A percentile compares a stretch with the other conserved stretches of the same genome.
These are phyloP conservation scores for Aspergillus brunneoviolaceus DNA, from an alignment of 2,329 filamentous ascomycete genomes.

Conservation along the genomic window DNA sequence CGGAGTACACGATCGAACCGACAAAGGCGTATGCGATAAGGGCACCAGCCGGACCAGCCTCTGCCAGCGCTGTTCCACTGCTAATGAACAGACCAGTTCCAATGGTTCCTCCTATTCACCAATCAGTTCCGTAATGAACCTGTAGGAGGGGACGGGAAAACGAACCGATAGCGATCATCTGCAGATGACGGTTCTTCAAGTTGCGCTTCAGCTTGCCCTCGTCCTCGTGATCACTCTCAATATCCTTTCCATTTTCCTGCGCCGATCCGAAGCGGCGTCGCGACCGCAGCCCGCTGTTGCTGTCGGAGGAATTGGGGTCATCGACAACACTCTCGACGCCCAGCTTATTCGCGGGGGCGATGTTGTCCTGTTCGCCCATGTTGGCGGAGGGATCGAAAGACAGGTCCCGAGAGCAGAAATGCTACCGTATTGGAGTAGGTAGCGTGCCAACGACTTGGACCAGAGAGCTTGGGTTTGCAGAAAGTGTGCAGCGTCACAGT, in stretches of 20 bases:
- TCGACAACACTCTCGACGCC: neutral
- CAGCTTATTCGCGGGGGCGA: neutral
- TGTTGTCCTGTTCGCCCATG: neutral
- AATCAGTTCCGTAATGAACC: neutral
- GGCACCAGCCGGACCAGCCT: conserved; percentile 63
- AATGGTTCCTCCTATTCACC: conserved; percentile 57
- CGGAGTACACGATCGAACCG: conserved; percentile 69
- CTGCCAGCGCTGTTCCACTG: conserved; percentile 61
- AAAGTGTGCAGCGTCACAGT: neutral
- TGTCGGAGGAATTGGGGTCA: neutral
- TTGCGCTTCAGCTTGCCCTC: conserved; percentile 21
- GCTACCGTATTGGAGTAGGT: neutral
- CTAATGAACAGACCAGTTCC: conserved; percentile 72
- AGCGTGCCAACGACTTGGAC: neutral
- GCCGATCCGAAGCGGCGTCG: neutral
- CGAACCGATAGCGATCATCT: conserved; percentile 26
- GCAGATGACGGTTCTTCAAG: conserved; percentile 23
- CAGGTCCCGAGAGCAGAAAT: neutral
- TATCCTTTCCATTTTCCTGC: neutral
- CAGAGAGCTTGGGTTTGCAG: neutral
- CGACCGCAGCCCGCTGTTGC: neutral
- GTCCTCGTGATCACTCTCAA: conserved; percentile 6
- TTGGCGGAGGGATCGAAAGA: neutral
- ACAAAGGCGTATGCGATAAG: conserved; percentile 68
- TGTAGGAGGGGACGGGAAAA: neutral